Evolutionary conservation across 176 grass and related monocot species (phyloP), one percentile per base, ranked within the genome.

Genomic region (Ampelocalamus luodianensis): DNA sequence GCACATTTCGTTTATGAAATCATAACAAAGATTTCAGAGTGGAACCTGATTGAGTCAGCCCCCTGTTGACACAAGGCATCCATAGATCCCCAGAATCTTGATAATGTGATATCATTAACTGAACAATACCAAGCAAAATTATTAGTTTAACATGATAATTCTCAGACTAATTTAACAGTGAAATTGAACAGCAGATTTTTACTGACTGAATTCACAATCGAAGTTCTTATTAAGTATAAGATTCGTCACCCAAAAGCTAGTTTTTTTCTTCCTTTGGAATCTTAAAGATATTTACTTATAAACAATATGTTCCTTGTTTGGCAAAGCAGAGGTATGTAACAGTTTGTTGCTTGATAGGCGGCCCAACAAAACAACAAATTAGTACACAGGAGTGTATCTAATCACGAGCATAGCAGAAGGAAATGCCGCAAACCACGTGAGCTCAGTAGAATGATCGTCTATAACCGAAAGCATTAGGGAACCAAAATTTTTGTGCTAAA

Each of bases 51-150:
- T 68, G 89, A 77, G 48, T 87, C 64, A 90, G 53, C 77, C 69
- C 94, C 56, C 79, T 92, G 80, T 82, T 68, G 63, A 79, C 50
- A 76, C 96, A 98, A 80, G 93, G 89, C 85, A 79, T 91, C 96
- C 93, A 98, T 72, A 63, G 73, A 38, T 98, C 89, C 56, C 80
- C 90, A 87, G 85, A 58, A 85, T 92, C 84, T 72, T 89, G 85
- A 85, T 91, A 85, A 80, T 73, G 92, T 79, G 96, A 90, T 48
- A 82, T 88, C 81, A 85, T 98, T 78, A 98, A 76, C 93, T 98
- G 81, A 72, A 89, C 56, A 88, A 71, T 62, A 50, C 20, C 56
- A 63, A 90, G 6, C 39, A 50, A 46, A 78, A 74, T 9, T 46
- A 4, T 56, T 49, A 72, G 44, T n/a, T 48, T 45, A 24, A 44